Evolutionary conservation across 108 stramenopile species (phyloP).

Genomic region (Bacterosira constricta): DNA sequence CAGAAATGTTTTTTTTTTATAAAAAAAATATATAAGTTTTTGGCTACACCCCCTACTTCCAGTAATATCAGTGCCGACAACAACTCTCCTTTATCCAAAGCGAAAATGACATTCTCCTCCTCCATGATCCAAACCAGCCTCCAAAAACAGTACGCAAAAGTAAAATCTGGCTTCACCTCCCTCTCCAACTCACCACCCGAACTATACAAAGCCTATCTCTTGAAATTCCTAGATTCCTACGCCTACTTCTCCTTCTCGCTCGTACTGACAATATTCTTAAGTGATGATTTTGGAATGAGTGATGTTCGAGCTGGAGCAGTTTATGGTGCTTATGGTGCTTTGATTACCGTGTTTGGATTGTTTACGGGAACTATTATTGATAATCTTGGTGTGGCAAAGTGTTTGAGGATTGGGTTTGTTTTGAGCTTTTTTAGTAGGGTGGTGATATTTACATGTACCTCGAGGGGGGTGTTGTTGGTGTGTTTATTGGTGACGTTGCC

Average conservation of each 20-base stretch:
- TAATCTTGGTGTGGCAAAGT: constrained; percentile 65
- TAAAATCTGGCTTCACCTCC: constrained; percentile 47
- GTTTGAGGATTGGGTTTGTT: constrained; percentile 55
- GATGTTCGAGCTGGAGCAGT: constrained; percentile 68
- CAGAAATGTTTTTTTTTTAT: too few species aligned
- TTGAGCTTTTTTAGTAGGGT: constrained; percentile 48
- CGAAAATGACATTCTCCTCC: background rate
- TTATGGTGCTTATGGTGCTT: constrained; percentile 71
- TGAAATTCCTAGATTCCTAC: constrained; percentile 75
- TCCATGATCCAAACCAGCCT: background rate
- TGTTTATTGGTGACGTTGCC: constrained; percentile 52
- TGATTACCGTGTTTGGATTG: constrained; percentile 70
- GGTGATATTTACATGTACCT: constrained; percentile 51
- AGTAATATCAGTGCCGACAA: too few species aligned
- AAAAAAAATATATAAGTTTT: too few species aligned
- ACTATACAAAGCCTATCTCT: constrained; percentile 59
- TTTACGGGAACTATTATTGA: constrained; percentile 66
- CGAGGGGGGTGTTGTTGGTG: constrained; percentile 36
- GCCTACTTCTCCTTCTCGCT: constrained; percentile 69
- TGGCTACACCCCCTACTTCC: too few species aligned
- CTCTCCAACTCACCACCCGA: constrained; percentile 58
- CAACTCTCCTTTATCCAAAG: too few species aligned
- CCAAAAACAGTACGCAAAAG: constrained; percentile 13
- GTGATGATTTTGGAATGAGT: constrained; percentile 55
- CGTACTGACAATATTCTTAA: constrained; percentile 65